phyloP scores from a whole-genome alignment of 2,329 filamentous ascomycete genomes.

The Neurospora sp. region DNA sequence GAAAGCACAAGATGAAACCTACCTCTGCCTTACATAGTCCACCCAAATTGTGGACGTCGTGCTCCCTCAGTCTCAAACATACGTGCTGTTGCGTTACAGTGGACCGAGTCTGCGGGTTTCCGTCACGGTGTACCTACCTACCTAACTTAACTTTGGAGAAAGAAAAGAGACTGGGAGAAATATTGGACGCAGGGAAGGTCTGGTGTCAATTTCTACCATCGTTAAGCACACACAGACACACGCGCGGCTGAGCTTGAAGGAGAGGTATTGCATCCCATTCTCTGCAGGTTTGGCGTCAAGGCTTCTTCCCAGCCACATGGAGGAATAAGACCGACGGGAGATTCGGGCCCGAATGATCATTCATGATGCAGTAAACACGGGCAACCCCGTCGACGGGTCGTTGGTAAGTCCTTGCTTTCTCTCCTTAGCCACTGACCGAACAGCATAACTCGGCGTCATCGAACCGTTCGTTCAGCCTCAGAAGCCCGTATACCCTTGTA shows the following conservation, averaged over 20 bases:
- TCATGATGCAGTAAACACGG: background rate
- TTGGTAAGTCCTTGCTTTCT: background rate
- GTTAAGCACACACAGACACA: background rate
- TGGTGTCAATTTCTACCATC: background rate
- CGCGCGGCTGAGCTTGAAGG: background rate
- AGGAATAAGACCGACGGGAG: background rate
- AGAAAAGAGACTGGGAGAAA: background rate
- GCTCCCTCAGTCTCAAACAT: background rate
- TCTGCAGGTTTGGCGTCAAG: background rate
- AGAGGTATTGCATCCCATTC: background rate
- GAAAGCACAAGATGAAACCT: no score
- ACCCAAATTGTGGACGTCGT: background rate
- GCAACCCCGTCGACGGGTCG: background rate
- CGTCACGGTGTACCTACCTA: background rate
- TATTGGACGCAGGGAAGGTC: background rate
- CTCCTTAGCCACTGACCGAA: background rate
- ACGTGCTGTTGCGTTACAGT: background rate
- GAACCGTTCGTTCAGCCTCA: background rate
- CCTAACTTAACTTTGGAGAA: background rate
- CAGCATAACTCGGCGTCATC: background rate
- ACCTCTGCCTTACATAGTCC: no score
- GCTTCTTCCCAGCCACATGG: background rate
- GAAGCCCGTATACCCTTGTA: background rate
- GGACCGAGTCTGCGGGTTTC: background rate
- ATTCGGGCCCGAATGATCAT: background rate